Conservation (phyloP, 2,329 filamentous ascomycete genomes). For the Fusarium miscanthi region DNA sequence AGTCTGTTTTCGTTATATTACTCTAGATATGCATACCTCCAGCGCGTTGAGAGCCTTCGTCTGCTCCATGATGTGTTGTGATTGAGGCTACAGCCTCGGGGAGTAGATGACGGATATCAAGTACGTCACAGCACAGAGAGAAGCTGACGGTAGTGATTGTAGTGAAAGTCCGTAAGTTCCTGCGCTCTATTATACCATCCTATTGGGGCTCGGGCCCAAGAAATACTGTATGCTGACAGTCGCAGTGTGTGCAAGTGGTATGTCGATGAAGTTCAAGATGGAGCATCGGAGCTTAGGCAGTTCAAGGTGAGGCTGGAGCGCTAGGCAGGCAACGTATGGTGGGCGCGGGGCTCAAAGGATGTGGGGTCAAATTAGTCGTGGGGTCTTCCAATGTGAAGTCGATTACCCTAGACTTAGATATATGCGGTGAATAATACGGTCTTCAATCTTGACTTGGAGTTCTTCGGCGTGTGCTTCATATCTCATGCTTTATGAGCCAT, state of each 20-base stretch:
- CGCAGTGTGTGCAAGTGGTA: constrained; percentile 4
- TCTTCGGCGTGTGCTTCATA: not conserved
- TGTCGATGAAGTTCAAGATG: constrained; percentile 19
- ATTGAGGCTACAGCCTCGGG: constrained; percentile 42
- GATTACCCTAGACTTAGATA: constrained; percentile 17
- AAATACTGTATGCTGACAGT: not conserved
- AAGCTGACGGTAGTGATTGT: not conserved
- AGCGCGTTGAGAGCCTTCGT: constrained; percentile 73
- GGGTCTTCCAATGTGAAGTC: not conserved
- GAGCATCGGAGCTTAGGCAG: constrained; percentile 19
- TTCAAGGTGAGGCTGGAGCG: constrained; percentile 42
- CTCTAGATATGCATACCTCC: constrained; percentile 58
- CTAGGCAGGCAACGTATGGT: constrained; percentile 42
- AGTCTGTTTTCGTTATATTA: not conserved
- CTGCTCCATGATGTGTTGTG: constrained; percentile 73
- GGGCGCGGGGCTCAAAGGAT: constrained; percentile 37
- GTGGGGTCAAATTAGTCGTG: constrained; percentile 16
- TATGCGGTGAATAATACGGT: not conserved
- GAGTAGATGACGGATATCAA: constrained; percentile 8
- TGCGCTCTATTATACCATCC: not conserved
- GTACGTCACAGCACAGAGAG: constrained; percentile 4
- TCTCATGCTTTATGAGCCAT: not conserved
- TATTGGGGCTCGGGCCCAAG: not conserved
- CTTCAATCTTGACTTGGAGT: not conserved
- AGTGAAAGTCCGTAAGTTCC: not conserved